Evolutionary conservation across 495 filamentous ascomycete species (phyloP).

Genomic region (Penicillium ochrochloron): DNA sequence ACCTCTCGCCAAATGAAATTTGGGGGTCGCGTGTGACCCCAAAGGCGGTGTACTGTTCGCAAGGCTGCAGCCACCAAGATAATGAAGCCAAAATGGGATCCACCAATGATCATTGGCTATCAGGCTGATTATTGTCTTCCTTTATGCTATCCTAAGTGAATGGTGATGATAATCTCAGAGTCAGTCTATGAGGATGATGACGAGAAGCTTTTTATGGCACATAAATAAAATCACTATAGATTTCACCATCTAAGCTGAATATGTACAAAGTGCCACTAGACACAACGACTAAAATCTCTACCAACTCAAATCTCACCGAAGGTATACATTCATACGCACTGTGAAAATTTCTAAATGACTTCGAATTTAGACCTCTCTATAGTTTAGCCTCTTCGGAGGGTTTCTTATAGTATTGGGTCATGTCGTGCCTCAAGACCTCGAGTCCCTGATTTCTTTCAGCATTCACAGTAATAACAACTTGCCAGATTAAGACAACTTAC

Average conservation of each 20-base stretch:
- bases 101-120: background rate
- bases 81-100: background rate
- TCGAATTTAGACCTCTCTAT: background rate
- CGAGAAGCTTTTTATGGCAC: too few relatives aligned
- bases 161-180: too few relatives aligned
- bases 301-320: too few relatives aligned
- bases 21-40: background rate
- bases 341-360: too few relatives aligned
- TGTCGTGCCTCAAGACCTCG: constrained; percentile 36
- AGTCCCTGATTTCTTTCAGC: constrained; percentile 25
- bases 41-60: background rate
- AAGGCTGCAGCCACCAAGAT: background rate
- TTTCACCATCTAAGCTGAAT: too few relatives aligned
- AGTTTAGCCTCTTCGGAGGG: background rate
- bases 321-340: too few relatives aligned
- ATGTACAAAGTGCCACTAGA: too few relatives aligned
- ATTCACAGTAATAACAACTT: background rate
- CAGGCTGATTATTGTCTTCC: too few relatives aligned
- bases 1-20: background rate
- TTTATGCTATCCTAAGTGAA: too few relatives aligned
- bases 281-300: too few relatives aligned
- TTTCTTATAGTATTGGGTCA: constrained; percentile 37
- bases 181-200: too few relatives aligned
- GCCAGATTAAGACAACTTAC: constrained; percentile 17
- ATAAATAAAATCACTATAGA: too few relatives aligned